Base-by-base conservation (phyloP, 2,329 filamentous ascomycete genomes). In the Penicillium sp. region DNA sequence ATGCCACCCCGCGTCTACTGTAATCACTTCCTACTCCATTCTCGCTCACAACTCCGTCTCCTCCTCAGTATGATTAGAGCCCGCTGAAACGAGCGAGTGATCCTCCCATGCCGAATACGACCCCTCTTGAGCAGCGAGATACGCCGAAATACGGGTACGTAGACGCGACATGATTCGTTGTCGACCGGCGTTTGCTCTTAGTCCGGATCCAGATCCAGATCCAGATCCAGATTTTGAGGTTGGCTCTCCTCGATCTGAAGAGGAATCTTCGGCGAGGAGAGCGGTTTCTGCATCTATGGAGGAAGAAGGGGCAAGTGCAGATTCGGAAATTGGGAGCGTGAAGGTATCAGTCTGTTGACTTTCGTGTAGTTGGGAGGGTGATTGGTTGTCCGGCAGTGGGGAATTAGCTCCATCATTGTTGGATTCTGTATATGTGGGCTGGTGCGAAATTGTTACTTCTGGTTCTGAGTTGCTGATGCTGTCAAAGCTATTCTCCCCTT, bases 31-130 rank as follows among this genome's bases (percentile, higher is more conserved):
- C 18, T 20, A 11, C 11, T 6, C 4, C n/a, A n/a, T 37, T 8
- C 18, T 20, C 20, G 37, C n/a, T 64, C 51, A 79, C 31, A 79
- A 56, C 59, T 79, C 77, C 51, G 72, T 53, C 55, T 80, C 77
- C 46, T 71, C 66, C 51, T 73, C 66, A 0, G 69, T 67, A 64
- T 79, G 76, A 56, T 77, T 77, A 60, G 74, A 70, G 2, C 72
- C 70, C 6, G 73, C 70, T 25, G 77, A 80, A 27, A 79, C 67
- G 26, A 81, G 64, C 4, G 75, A 66, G n/a, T 74, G 59, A 22
- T 71, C 65, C 45, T 68, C 66, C 76, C 77, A 79, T 4, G 67
- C 77, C 8, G 75, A 73, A 47, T 72, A 78, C 11, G 71, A 77
- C 9, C 73, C 72, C 59, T 71, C 74, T 9, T 66, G 70, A 18